Evolutionary conservation across 1,284 basidiomycete species (phyloP).

Genomic region (Xerocomus minutiporus): DNA sequence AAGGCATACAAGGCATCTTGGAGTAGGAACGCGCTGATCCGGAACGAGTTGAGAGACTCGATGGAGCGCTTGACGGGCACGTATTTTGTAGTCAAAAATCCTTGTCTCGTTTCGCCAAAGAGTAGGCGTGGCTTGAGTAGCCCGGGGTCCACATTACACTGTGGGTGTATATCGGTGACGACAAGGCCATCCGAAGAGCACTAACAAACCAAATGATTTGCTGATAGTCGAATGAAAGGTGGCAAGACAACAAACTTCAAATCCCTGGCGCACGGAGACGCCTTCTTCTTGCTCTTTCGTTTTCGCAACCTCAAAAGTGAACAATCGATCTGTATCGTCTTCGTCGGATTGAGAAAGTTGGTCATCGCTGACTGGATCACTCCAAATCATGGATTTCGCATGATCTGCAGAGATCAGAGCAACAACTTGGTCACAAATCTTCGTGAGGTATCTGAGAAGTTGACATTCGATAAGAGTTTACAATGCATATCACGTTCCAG

Average conservation of each 20-base stretch:
- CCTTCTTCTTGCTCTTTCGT: conserved; percentile 56
- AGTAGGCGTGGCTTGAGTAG: conserved; percentile 31
- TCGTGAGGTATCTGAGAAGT: conserved; percentile 46
- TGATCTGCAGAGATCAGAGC: conserved; percentile 48
- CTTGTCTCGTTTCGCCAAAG: conserved; percentile 35
- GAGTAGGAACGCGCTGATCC: conserved; percentile 9
- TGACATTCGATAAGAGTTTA: neutral
- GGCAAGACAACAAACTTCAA: conserved; percentile 31
- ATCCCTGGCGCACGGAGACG: conserved; percentile 39
- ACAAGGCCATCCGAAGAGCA: conserved; percentile 18
- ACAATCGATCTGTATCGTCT: conserved; percentile 45
- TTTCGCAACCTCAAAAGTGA: conserved; percentile 54
- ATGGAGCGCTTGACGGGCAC: conserved; percentile 15
- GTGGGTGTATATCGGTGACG: conserved; percentile 12
- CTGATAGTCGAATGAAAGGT: neutral
- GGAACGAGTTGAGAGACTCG: conserved; percentile 7
- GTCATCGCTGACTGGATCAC: conserved; percentile 30
- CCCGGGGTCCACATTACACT: conserved; percentile 21
- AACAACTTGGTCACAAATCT: conserved; percentile 49
- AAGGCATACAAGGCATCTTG: conserved; percentile 21
- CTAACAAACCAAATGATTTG: conserved; percentile 2
- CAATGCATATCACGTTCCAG: neutral
- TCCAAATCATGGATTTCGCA: conserved; percentile 41
- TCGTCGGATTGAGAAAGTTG: conserved; percentile 30
- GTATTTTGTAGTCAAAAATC: conserved; percentile 31